A percentile compares a stretch with the other conserved stretches of the same genome.
Conservation (phyloP, 2,329 filamentous ascomycete genomes). For the Diaporthe sp. region DNA sequence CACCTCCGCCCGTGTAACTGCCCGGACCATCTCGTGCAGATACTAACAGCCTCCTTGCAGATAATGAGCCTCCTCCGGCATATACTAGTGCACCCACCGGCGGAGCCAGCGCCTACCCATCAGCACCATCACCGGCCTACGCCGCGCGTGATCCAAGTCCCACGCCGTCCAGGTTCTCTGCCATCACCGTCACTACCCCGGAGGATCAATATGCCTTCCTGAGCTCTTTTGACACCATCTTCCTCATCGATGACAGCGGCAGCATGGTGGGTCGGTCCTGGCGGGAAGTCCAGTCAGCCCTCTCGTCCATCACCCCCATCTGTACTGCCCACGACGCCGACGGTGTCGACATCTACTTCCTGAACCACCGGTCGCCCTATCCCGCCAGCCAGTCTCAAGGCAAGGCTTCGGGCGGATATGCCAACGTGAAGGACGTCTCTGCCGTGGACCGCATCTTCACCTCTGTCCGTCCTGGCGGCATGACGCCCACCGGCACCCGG, state of each 20-base stretch:
- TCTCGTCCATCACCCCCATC: conserved; percentile 83
- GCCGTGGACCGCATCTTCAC: conserved; percentile 79
- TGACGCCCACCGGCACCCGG: conserved; percentile 81
- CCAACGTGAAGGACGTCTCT: conserved; percentile 70
- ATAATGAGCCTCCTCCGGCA: conserved; percentile 53
- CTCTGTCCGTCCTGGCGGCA: conserved; percentile 72
- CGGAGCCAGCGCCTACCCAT: conserved; percentile 40
- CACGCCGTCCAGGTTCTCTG: conserved; percentile 44
- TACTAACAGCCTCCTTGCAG: conserved; percentile 40
- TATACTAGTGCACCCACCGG: conserved; percentile 47
- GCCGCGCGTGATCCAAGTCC: conserved; percentile 42
- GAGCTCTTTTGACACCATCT: conserved; percentile 84
- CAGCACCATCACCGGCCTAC: conserved; percentile 11
- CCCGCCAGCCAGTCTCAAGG: conserved; percentile 50
- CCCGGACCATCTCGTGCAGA: background rate
- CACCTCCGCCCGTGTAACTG: background rate
- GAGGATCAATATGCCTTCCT: conserved; percentile 85
- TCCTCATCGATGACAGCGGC: conserved; percentile 92
- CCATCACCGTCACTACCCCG: conserved; percentile 53
- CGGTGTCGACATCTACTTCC: conserved; percentile 92
- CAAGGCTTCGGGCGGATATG: conserved; percentile 68
- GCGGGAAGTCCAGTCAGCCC: conserved; percentile 79
- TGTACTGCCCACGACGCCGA: conserved; percentile 85
- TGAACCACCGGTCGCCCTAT: conserved; percentile 74
- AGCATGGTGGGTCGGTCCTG: conserved; percentile 87